Evolutionary conservation across 1,284 basidiomycete genomes (phyloP).

Genomic region (Cutaneotrichosporon sp.): DNA sequence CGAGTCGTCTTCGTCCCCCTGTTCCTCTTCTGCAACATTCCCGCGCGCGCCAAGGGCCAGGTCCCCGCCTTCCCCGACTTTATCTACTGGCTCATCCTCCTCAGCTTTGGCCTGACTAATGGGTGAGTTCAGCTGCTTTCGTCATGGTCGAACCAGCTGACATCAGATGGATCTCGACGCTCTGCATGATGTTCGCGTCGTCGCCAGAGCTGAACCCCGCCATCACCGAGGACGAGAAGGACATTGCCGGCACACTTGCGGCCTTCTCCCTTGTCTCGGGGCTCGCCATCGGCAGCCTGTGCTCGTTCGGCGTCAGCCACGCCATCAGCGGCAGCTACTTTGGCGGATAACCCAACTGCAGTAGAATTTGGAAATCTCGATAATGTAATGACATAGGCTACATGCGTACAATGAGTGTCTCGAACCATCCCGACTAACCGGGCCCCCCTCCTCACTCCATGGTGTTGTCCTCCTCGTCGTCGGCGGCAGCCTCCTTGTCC

Average conservation of each 20-base stretch:
- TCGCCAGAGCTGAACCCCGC: slow-evolving; percentile 48
- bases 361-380: background rate
- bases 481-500: slow-evolving; percentile 43
- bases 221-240: slow-evolving; percentile 65
- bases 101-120: slow-evolving; percentile 72
- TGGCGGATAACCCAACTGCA: slow-evolving; percentile 20
- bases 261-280: slow-evolving; percentile 77
- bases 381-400: slow-evolving; percentile 14
- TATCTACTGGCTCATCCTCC: slow-evolving; percentile 70
- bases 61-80: slow-evolving; percentile 69
- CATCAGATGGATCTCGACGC: slow-evolving; percentile 42
- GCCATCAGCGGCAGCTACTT: slow-evolving; percentile 29
- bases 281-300: slow-evolving; percentile 69
- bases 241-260: slow-evolving; percentile 76
- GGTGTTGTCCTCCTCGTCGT: slow-evolving; percentile 37
- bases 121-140: slow-evolving; percentile 58
- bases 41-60: slow-evolving; percentile 23
- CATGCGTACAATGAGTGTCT: slow-evolving; percentile 26
- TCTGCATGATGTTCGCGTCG: slow-evolving; percentile 52
- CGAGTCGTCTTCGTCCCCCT: slow-evolving; percentile 77
- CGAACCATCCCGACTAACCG: background rate
- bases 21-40: slow-evolving; percentile 75
- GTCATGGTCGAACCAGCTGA: no score
- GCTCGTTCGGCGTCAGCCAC: slow-evolving; percentile 69
- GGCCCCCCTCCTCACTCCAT: slow-evolving; percentile 16